Conservation (phyloP, 495 filamentous ascomycete genomes). For the Cairneyella variabilis region DNA sequence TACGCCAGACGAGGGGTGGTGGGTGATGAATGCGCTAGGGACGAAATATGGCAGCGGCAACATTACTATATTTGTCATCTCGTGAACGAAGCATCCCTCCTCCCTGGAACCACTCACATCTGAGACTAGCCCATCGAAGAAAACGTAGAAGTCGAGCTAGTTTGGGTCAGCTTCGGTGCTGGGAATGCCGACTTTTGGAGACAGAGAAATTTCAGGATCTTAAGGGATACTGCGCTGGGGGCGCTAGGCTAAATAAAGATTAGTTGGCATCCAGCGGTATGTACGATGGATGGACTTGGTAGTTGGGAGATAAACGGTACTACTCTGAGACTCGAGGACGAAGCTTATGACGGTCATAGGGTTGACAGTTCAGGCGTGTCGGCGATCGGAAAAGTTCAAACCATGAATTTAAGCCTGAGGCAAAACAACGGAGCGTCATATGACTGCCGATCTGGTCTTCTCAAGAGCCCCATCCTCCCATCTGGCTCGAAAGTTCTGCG, state of each 20-base stretch:
- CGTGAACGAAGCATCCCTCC: conserved; percentile 1
- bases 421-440: too few species aligned
- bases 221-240: not conserved
- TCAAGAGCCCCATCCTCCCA: not conserved
- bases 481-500: too few species aligned
- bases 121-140: conserved; percentile 1
- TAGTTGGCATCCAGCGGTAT: not conserved
- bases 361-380: too few species aligned
- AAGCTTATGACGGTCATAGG: too few species aligned
- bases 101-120: not conserved
- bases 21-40: conserved; percentile 1
- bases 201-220: not conserved
- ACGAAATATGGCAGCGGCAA: not conserved
- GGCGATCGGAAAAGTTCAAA: too few species aligned
- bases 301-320: conserved; percentile 5
- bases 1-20: conserved; percentile 1
- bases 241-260: conserved; percentile 1
- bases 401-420: too few species aligned
- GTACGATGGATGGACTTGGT: conserved; percentile 10
- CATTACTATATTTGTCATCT: conserved; percentile 2
- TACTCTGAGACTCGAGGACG: too few species aligned
- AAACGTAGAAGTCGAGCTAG: conserved; percentile 1
- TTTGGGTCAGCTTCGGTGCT: not conserved
- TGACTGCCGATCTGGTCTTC: not conserved
- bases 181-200: not conserved